phyloP scores from a whole-genome alignment of 2,329 filamentous ascomycete genomes.

The Stemphylium lycopersici region DNA sequence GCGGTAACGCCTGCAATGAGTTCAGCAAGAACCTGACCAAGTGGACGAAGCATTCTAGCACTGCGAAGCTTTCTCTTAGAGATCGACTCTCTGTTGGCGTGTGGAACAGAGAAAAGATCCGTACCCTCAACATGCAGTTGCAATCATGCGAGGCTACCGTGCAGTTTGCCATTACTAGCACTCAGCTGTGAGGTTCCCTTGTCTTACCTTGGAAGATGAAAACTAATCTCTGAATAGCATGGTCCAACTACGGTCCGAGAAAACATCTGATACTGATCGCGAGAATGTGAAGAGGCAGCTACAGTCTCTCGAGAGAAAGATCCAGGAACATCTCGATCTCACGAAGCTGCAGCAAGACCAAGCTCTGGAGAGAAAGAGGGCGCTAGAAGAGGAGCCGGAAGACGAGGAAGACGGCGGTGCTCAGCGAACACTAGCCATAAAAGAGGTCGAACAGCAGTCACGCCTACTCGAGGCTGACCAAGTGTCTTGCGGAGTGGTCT shows the following conservation, averaged over 20 bases:
- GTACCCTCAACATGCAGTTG: constrained; percentile 11
- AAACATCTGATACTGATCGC: not conserved
- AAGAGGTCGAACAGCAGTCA: constrained; percentile 15
- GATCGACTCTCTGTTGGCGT: constrained; percentile 17
- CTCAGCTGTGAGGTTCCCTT: constrained; percentile 15
- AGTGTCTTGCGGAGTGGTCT: constrained; percentile 16
- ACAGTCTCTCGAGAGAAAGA: constrained; percentile 13
- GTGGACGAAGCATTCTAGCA: constrained; percentile 23
- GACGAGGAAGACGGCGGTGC: constrained; percentile 18
- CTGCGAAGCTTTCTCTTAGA: constrained; percentile 6
- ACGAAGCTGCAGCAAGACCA: constrained; percentile 12
- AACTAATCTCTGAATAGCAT: constrained; percentile 3
- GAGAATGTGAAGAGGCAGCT: constrained; percentile 4
- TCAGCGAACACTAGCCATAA: constrained; percentile 13
- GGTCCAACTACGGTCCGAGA: constrained; percentile 13
- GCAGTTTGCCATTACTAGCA: constrained; percentile 17
- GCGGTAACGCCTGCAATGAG: constrained; percentile 12
- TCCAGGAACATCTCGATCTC: constrained; percentile 15
- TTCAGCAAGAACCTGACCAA: constrained; percentile 16
- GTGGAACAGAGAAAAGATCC: constrained; percentile 22
- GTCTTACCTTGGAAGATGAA: not conserved
- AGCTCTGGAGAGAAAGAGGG: constrained; percentile 3
- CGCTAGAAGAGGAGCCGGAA: constrained; percentile 9
- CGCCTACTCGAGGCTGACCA: constrained; percentile 14
- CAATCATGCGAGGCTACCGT: constrained; percentile 17